Evolutionary conservation across 768 basidiomycete species (phyloP).

Genomic region (Lentinus tigrinus): DNA sequence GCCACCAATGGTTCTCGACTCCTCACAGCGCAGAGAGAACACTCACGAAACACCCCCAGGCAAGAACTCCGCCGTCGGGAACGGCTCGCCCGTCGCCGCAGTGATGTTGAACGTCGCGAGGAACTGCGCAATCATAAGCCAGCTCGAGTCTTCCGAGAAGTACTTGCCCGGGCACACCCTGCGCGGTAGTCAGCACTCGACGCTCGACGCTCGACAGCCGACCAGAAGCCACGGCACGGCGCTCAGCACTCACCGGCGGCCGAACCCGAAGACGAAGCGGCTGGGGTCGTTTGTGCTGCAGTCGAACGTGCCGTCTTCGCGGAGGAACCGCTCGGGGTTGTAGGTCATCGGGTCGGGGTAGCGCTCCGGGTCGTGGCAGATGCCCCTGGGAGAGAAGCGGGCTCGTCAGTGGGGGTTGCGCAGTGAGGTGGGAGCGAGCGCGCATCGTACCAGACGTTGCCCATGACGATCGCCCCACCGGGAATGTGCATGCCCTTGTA

Average conservation of each 20-base stretch:
- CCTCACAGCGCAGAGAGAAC: background rate
- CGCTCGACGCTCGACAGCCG: background rate
- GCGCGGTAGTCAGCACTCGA: background rate
- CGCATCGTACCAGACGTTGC: slow-evolving; percentile 21
- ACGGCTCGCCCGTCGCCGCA: slow-evolving; percentile 4
- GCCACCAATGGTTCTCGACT: background rate
- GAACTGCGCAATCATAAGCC: slow-evolving; percentile 22
- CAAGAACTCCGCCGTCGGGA: slow-evolving; percentile 11
- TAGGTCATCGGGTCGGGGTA: slow-evolving; percentile 13
- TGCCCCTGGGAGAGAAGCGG: slow-evolving; percentile 4
- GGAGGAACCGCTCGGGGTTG: slow-evolving; percentile 13
- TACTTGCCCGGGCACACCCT: slow-evolving; percentile 26
- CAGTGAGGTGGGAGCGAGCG: background rate
- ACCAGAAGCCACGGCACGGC: background rate
- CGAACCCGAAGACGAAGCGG: slow-evolving; percentile 12
- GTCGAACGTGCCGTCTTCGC: slow-evolving; percentile 7
- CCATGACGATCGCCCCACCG: slow-evolving; percentile 20
- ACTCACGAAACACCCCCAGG: slow-evolving; percentile 10
- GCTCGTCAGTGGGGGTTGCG: background rate
- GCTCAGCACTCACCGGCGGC: slow-evolving; percentile 2
- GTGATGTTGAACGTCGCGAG: slow-evolving; percentile 20
- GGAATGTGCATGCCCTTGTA: slow-evolving; percentile 24
- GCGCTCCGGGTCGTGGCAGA: slow-evolving; percentile 7
- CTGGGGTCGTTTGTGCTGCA: slow-evolving; percentile 13
- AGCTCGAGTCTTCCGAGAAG: slow-evolving; percentile 24